Conservation (phyloP, 2,329 filamentous ascomycete species). For the Simplicillium aogashimaense region DNA sequence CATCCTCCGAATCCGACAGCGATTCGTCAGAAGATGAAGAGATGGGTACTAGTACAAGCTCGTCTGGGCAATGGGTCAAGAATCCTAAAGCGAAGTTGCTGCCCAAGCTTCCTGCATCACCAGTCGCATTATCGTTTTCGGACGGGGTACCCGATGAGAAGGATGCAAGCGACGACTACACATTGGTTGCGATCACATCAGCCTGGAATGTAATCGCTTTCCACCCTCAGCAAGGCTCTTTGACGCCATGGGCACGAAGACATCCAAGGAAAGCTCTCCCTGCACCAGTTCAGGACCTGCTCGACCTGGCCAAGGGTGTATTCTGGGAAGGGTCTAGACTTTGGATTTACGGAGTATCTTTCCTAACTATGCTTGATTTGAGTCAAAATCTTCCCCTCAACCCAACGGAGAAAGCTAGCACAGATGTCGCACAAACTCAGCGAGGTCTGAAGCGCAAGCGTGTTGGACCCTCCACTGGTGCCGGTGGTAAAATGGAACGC, state of each 20-base stretch:
- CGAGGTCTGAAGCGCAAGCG: conserved; percentile 45
- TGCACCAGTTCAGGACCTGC: conserved; percentile 59
- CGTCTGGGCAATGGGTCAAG: conserved; percentile 60
- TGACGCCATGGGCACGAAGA: conserved; percentile 78
- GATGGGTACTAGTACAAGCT: conserved; percentile 23
- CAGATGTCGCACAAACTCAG: conserved; percentile 15
- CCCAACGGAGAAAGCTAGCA: conserved; percentile 15
- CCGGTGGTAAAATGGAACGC: conserved; percentile 40
- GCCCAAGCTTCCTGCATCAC: conserved; percentile 55
- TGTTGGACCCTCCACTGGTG: conserved; percentile 34
- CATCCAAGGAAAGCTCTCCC: conserved; percentile 73
- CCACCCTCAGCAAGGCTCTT: conserved; percentile 62
- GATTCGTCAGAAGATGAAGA: conserved; percentile 34
- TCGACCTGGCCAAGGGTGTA: conserved; percentile 73
- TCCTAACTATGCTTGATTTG: conserved; percentile 88
- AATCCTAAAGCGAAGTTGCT: conserved; percentile 63
- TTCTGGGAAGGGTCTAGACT: conserved; percentile 72
- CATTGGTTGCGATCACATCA: conserved; percentile 42
- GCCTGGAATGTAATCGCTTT: conserved; percentile 65
- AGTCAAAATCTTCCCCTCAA: conserved; percentile 51
- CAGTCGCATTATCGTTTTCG: conserved; percentile 60
- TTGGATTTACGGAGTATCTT: conserved; percentile 81
- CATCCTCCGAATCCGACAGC: conserved; percentile 25
- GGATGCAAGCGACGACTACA: conserved; percentile 32
- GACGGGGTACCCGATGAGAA: conserved; percentile 29